These are phyloP conservation scores for Peziza echinospora DNA, from an alignment of 495 filamentous ascomycete species.

Conservation along the genomic window DNA sequence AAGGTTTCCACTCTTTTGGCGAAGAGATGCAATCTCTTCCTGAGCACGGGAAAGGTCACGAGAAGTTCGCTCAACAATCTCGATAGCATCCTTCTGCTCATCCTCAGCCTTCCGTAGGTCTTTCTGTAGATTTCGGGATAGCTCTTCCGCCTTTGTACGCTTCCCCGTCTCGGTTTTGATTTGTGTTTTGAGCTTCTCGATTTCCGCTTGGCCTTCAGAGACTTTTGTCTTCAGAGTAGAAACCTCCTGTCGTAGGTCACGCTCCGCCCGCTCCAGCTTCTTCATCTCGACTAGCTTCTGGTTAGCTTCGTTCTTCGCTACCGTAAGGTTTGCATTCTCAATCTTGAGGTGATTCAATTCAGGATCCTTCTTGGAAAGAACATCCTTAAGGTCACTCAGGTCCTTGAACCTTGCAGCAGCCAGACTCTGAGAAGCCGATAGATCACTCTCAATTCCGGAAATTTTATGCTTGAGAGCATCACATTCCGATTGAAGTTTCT, in stretches of 20 bases:
- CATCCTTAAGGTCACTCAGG: constrained; percentile 50
- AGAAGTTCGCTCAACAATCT: constrained; percentile 42
- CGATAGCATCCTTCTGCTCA: constrained; percentile 53
- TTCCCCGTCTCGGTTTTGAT: constrained; percentile 50
- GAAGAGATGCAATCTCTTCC: constrained; percentile 43
- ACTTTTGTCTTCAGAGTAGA: constrained; percentile 43
- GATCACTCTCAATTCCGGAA: constrained; percentile 52
- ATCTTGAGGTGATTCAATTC: constrained; percentile 55
- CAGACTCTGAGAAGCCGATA: constrained; percentile 66
- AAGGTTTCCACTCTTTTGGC: constrained; percentile 40
- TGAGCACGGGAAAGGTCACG: constrained; percentile 47
- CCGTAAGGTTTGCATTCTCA: constrained; percentile 52
- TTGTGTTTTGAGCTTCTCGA: constrained; percentile 52
- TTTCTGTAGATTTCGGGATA: constrained; percentile 42
- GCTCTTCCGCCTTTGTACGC: constrained; percentile 54
- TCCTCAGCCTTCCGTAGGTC: constrained; percentile 53
- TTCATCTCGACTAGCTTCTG: constrained; percentile 47
- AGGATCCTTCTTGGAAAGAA: constrained; percentile 65
- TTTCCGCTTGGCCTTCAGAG: constrained; percentile 51
- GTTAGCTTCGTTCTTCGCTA: constrained; percentile 46
- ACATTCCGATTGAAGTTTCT: constrained; percentile 45
- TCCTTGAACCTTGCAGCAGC: constrained; percentile 76
- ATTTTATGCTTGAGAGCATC: constrained; percentile 52
- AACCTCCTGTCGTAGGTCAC: constrained; percentile 55
- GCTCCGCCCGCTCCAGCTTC: constrained; percentile 54